Percentiles rank a stretch among this genome's conserved stretches.
Evolutionary conservation across 2,329 filamentous ascomycete species (phyloP).

Genomic region (Orbilia quercus): DNA sequence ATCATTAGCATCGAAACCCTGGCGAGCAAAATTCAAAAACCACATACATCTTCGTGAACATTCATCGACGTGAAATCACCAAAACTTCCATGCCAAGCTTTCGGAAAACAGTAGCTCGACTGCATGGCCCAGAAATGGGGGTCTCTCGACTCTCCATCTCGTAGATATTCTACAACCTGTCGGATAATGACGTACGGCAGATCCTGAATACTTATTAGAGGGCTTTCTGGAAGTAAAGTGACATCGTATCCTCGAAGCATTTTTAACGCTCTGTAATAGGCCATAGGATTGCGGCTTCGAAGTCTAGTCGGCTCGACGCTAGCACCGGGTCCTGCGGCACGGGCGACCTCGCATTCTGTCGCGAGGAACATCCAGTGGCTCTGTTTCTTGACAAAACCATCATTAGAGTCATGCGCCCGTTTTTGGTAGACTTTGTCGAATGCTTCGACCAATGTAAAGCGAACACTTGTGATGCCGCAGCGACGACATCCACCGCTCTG

Average conservation of each 20-base stretch:
- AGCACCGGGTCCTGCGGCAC: slow-evolving; percentile 24
- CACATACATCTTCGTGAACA: slow-evolving; percentile 44
- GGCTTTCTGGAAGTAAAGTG: slow-evolving; percentile 14
- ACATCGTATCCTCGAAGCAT: slow-evolving; percentile 42
- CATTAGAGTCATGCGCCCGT: slow-evolving; percentile 11
- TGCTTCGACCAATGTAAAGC: slow-evolving; percentile 32
- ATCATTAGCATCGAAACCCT: neutral
- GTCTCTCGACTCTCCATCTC: slow-evolving; percentile 32
- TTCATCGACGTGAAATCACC: slow-evolving; percentile 51
- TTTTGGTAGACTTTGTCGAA: slow-evolving; percentile 44
- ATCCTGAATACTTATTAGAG: slow-evolving; percentile 30
- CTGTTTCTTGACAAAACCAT: slow-evolving; percentile 34
- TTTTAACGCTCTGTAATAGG: slow-evolving; percentile 17
- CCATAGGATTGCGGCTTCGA: slow-evolving; percentile 11
- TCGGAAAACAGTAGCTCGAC: slow-evolving; percentile 50
- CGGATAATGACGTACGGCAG: slow-evolving; percentile 40
- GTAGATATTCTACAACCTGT: slow-evolving; percentile 37
- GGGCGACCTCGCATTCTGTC: slow-evolving; percentile 43
- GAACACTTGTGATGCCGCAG: slow-evolving; percentile 46
- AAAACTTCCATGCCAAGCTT: slow-evolving; percentile 52
- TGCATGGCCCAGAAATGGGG: slow-evolving; percentile 55
- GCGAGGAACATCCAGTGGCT: slow-evolving; percentile 48
- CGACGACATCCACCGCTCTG: slow-evolving; percentile 40
- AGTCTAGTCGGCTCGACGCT: slow-evolving; percentile 26
- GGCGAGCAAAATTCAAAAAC: neutral